Evolutionary conservation across 73 alveolate genomes (phyloP).

Genomic region (Blepharisma japonicum): DNA sequence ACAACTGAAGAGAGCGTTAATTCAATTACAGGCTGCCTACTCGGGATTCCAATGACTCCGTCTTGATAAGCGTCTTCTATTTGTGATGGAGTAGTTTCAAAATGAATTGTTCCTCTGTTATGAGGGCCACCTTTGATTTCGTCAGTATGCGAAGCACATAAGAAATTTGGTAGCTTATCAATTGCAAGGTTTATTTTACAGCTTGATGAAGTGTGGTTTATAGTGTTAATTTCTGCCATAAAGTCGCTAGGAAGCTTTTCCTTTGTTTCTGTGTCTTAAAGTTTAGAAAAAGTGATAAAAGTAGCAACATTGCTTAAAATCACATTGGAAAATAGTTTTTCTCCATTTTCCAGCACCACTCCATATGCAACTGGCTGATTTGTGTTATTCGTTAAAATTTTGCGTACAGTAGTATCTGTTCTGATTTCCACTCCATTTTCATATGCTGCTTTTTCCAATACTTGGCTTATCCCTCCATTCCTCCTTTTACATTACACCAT

Average conservation of each 20-base stretch:
- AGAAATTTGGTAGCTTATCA: constrained; percentile 54
- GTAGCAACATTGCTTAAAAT: no score
- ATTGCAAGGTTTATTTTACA: neutral
- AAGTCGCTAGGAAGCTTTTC: constrained; percentile 12
- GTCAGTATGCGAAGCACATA: constrained; percentile 41
- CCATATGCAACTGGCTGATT: constrained; percentile 26
- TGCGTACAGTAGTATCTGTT: constrained; percentile 39
- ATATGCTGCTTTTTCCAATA: constrained; percentile 45
- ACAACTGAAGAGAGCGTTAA: constrained; percentile 59
- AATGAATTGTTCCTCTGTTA: constrained; percentile 55
- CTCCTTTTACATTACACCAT: constrained; percentile 72
- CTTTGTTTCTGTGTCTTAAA: neutral
- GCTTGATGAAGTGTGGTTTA: no score
- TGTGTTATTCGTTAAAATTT: constrained; percentile 39
- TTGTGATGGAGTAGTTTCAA: constrained; percentile 48
- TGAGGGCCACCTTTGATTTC: constrained; percentile 23
- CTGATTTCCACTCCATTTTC: constrained; percentile 57
- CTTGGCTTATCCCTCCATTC: constrained; percentile 57
- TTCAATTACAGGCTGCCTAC: constrained; percentile 60
- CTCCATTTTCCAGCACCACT: constrained; percentile 45
- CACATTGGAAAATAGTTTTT: neutral
- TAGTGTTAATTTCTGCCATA: no score
- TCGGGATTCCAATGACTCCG: constrained; percentile 37
- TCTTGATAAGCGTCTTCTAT: constrained; percentile 55
- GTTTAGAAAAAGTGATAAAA: no score